A percentile compares a stretch with the other conserved stretches of the same genome.
Evolutionary conservation across 768 basidiomycete species (phyloP).

Genomic region (Tephrocybe sp.): DNA sequence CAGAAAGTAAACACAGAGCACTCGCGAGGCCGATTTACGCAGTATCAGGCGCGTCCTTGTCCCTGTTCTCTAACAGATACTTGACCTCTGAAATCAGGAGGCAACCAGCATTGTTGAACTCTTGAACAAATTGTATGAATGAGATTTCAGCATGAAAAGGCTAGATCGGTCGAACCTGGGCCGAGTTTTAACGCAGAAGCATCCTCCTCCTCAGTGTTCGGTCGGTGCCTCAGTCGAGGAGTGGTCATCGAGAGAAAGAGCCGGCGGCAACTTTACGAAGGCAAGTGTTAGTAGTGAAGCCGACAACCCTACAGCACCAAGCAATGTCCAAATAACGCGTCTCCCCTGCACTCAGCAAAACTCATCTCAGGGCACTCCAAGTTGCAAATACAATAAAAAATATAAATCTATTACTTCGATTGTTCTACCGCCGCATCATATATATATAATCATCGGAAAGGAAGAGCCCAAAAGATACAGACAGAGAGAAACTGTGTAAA

Average conservation of each 20-base stretch:
- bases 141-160: not conserved
- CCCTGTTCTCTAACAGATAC: conserved; percentile 82
- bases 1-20: not conserved
- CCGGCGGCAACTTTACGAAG: not conserved
- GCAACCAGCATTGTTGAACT: conserved; percentile 91
- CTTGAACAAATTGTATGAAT: too few relatives aligned
- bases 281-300: not conserved
- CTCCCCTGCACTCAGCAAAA: too few relatives aligned
- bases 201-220: conserved; percentile 78
- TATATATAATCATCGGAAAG: conserved; percentile 6
- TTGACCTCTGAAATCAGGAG: conserved; percentile 92
- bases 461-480: conserved; percentile 13
- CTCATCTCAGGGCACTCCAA: not conserved
- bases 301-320: conserved; percentile 6
- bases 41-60: conserved; percentile 87
- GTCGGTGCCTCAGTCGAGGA: conserved; percentile 64
- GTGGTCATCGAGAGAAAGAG: conserved; percentile 46
- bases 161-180: conserved; percentile 41
- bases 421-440: conserved; percentile 13
- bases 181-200: conserved; percentile 84
- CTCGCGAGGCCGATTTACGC: conserved; percentile 59
- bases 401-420: conserved; percentile 3
- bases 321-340: not conserved
- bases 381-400: not conserved
- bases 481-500: conserved; percentile 5